Base-by-base conservation (phyloP, 352 stramenopile species). In the Globisporangium cystogenes region DNA sequence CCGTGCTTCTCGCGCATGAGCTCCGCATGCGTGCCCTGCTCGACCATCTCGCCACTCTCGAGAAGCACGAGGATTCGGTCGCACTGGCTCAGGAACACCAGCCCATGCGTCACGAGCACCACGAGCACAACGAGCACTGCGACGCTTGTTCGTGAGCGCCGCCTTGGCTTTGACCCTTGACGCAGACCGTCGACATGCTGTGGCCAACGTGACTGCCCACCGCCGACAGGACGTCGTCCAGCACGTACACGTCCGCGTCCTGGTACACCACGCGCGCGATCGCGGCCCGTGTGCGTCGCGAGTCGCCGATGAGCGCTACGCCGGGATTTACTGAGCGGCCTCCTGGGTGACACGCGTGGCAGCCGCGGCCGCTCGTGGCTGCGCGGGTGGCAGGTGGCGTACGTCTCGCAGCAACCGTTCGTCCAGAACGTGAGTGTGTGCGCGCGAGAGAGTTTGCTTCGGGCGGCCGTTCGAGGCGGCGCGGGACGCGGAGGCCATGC, bases 161-260 rank as follows among this genome's bases (percentile, higher is more conserved):
- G 72, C n/a, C n/a, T n/a, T n/a, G n/a, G n/a, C n/a, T n/a, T n/a
- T n/a, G n/a, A n/a, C n/a, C 69, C 59, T 85, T 80, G 61, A 99
- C 97, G 57, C 92, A 98, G 44, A 98, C 62, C 8, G 86, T 66
- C 59, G 99, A 99, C 24, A 99, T 85, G 59, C 97, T 86, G 53
- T 83, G 83, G 14, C 86, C 96, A 7, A 99, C 96, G 64, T 99
- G 93, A 43, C 88, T 96, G 72, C 99, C 97, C 0, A 99, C 96
- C 7, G 96, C 96, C 23, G 84, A 93, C 16, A 99, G 67, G 33
- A 96, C 87, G 62, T 99, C 96, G 60, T 99, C 97, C 20, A 99
- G 69, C 16, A 99, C 55, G 67, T 97, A 98, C 41, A 99, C 84
- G 54, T 99, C 95, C 2, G 91, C 81, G 48, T 96, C 65, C 53